phyloP scores from a whole-genome alignment of 345 rosid genomes.

The Eucalyptus erythrocorys region DNA sequence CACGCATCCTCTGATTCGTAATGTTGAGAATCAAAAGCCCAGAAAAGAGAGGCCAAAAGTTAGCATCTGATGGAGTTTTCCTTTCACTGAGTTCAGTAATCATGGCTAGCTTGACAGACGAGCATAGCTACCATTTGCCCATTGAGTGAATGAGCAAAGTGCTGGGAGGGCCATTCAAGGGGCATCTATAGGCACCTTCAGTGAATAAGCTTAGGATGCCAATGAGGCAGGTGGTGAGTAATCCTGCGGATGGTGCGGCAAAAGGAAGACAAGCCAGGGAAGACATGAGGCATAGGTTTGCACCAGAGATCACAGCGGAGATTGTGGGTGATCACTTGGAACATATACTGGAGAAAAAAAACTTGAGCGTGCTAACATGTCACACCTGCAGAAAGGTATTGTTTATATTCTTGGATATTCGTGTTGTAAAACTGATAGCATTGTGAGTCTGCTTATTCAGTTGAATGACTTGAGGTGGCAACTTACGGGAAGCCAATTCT shows the following conservation, averaged over 20 bases:
- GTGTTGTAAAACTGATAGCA: background rate
- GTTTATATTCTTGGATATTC: background rate
- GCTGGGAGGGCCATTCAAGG: constrained; percentile 61
- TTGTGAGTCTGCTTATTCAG: background rate
- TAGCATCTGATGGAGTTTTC: background rate
- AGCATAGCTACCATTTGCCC: constrained; percentile 54
- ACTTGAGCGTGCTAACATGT: background rate
- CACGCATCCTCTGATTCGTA: background rate
- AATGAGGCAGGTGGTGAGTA: constrained; percentile 51
- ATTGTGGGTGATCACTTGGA: constrained; percentile 35
- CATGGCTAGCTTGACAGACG: constrained; percentile 22
- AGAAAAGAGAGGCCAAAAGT: background rate
- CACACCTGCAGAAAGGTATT: background rate
- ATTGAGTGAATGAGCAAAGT: constrained; percentile 52
- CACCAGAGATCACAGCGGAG: constrained; percentile 54
- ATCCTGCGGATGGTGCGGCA: constrained; percentile 34
- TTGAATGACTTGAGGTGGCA: background rate
- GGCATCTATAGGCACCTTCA: constrained; percentile 78
- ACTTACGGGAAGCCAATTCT: background rate
- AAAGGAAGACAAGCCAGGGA: constrained; percentile 55
- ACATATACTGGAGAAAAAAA: constrained; percentile 9
- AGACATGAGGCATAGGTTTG: constrained; percentile 58
- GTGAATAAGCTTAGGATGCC: constrained; percentile 33
- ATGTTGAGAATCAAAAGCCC: background rate
- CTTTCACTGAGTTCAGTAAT: background rate